phyloP scores from a whole-genome alignment of 768 basidiomycete genomes.

The Russula brevipes region DNA sequence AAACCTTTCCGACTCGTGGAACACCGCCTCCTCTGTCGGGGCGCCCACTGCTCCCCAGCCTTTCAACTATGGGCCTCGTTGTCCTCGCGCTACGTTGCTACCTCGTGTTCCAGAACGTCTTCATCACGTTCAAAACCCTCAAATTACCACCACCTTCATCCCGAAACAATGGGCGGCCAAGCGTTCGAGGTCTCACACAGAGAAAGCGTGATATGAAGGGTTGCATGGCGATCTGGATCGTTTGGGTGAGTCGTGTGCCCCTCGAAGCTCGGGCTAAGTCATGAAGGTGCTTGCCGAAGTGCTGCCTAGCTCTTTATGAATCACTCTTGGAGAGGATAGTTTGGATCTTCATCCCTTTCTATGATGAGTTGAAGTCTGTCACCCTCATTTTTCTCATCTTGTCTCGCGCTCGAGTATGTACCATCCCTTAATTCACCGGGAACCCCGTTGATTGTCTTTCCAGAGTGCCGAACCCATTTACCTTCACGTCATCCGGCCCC shows the following conservation, averaged over 20 bases:
- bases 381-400: conserved; percentile 68
- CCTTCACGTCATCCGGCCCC: conserved; percentile 72
- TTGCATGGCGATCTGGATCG: conserved; percentile 75
- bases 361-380: conserved; percentile 74
- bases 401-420: conserved; percentile 62
- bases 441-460: conserved; percentile 4
- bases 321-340: conserved; percentile 57
- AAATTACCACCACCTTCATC: conserved; percentile 55
- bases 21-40: conserved; percentile 16
- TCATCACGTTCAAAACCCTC: conserved; percentile 79
- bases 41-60: conserved; percentile 14
- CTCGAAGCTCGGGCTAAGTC: conserved; percentile 17
- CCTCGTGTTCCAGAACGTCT: conserved; percentile 74
- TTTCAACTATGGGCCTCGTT: conserved; percentile 56
- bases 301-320: conserved; percentile 65
- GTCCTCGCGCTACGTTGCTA: conserved; percentile 59
- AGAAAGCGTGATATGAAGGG: conserved; percentile 86
- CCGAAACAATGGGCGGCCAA: conserved; percentile 55
- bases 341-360: conserved; percentile 74
- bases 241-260: conserved; percentile 56
- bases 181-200: conserved; percentile 60
- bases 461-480: conserved; percentile 86
- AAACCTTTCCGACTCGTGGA: conserved; percentile 9
- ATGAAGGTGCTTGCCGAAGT: conserved; percentile 39
- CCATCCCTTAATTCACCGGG: not conserved